Evolutionary conservation across 2,329 filamentous ascomycete species (phyloP).

Genomic region (Diplodia intermedia): DNA sequence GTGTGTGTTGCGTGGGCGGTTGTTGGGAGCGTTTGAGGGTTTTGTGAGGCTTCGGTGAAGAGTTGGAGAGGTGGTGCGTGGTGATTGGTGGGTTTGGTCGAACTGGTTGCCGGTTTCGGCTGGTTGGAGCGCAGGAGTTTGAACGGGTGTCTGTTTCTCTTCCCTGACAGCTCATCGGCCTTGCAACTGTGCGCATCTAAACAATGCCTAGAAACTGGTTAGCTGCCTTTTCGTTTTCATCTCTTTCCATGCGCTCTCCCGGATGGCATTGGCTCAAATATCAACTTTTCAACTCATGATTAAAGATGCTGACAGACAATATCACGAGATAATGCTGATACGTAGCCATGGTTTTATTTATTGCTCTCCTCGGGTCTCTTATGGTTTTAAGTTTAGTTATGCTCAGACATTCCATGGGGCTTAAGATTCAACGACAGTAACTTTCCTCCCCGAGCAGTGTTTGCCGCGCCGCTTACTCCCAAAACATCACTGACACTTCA

Average conservation of each 20-base stretch:
- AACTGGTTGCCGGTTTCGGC: conserved; percentile 1
- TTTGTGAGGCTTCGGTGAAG: not conserved
- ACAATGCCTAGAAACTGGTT: too few relatives aligned
- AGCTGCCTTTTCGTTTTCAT: too few relatives aligned
- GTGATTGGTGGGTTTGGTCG: not conserved
- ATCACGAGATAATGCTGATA: not conserved
- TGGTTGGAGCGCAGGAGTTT: not conserved
- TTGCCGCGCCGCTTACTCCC: too few relatives aligned
- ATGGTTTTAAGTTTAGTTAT: rapidly evolving
- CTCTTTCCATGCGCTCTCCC: too few relatives aligned
- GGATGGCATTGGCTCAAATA: not conserved
- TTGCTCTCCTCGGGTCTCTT: not conserved
- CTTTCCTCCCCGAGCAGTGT: too few relatives aligned
- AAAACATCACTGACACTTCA: too few relatives aligned
- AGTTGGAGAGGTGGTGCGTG: not conserved
- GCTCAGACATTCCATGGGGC: not conserved
- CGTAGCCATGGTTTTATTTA: not conserved
- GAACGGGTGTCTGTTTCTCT: not conserved
- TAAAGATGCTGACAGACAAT: not conserved
- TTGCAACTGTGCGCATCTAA: not conserved
- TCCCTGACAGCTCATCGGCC: not conserved
- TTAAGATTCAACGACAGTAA: too few relatives aligned
- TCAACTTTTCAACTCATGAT: not conserved
- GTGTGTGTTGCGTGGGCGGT: not conserved
- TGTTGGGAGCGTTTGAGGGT: not conserved